Conservation (phyloP, 2,329 filamentous ascomycete genomes). For the Thielaviopsis punctulata region DNA sequence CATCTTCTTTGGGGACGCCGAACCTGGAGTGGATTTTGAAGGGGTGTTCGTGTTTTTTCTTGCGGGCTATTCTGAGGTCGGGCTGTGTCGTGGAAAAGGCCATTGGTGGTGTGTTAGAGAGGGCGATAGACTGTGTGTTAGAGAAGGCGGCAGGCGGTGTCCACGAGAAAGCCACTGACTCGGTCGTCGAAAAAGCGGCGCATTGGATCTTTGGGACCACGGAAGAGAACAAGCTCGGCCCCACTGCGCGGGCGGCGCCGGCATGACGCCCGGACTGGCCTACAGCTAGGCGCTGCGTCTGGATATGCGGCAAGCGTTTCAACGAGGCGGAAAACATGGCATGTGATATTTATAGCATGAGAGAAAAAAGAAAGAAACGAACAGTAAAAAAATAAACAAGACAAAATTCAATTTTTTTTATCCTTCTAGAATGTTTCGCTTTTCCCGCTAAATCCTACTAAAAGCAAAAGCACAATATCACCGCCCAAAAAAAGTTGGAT, state of each 20-base stretch:
- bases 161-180: too few relatives aligned
- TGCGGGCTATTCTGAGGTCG: neutral
- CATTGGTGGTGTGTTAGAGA: too few relatives aligned
- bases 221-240: too few relatives aligned
- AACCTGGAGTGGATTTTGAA: constrained; percentile 5
- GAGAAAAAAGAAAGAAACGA: neutral
- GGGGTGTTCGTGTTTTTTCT: neutral
- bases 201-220: neutral
- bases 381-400: neutral
- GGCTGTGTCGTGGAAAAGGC: neutral
- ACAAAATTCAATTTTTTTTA: neutral
- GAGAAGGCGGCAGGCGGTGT: too few relatives aligned
- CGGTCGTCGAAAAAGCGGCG: neutral
- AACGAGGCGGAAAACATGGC: constrained; percentile 5
- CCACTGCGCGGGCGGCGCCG: too few relatives aligned
- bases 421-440: neutral
- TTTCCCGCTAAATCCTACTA: neutral
- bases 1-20: neutral
- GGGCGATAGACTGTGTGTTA: too few relatives aligned
- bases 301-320: constrained; percentile 1
- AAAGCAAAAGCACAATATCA: neutral
- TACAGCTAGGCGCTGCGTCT: neutral
- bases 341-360: neutral
- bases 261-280: neutral
- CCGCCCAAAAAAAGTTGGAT: neutral